Conservation (phyloP, 1,284 basidiomycete genomes). For the Waitea zeae region DNA sequence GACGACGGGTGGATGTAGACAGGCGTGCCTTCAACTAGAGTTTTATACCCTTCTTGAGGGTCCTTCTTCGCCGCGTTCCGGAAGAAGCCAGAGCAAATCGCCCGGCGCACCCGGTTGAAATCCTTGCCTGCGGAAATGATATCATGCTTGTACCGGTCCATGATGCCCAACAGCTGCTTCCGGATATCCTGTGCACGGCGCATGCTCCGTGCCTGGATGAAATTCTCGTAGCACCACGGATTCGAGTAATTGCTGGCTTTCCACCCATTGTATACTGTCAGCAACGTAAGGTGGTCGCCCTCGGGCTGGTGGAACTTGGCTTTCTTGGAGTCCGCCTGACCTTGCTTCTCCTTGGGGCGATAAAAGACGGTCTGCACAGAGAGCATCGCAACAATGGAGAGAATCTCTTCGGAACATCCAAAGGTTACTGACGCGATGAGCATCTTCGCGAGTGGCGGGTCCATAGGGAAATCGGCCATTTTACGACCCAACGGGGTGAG, state of each 20-base stretch:
- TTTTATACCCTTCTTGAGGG: conserved; percentile 93
- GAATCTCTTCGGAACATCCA: conserved; percentile 86
- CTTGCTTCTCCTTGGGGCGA: conserved; percentile 96
- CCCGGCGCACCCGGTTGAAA: conserved; percentile 85
- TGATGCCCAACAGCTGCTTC: conserved; percentile 94
- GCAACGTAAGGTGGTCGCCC: conserved; percentile 88
- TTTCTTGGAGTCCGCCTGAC: conserved; percentile 97
- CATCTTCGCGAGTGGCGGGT: conserved; percentile 97
- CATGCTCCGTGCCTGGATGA: conserved; percentile 94
- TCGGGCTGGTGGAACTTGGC: conserved; percentile 98
- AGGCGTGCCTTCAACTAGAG: conserved; percentile 91
- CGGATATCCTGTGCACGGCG: conserved; percentile 94
- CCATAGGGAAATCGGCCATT: conserved; percentile 99
- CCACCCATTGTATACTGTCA: conserved; percentile 98
- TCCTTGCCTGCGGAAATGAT: conserved; percentile 84
- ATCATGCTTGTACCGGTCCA: conserved; percentile 99
- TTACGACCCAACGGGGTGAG: conserved; percentile 83
- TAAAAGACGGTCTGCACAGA: conserved; percentile 96
- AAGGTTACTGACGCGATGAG: conserved; percentile 91
- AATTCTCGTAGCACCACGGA: conserved; percentile 97
- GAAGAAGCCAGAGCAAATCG: conserved; percentile 96
- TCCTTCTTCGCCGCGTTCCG: conserved; percentile 94
- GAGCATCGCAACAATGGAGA: conserved; percentile 98
- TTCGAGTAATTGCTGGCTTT: conserved; percentile 89
- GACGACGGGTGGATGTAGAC: conserved; percentile 97